A percentile compares a stretch with the other conserved stretches of the same genome.
Evolutionary conservation across 805 yeast genomes (phyloP).

Genomic region (Pichia deserticola): DNA sequence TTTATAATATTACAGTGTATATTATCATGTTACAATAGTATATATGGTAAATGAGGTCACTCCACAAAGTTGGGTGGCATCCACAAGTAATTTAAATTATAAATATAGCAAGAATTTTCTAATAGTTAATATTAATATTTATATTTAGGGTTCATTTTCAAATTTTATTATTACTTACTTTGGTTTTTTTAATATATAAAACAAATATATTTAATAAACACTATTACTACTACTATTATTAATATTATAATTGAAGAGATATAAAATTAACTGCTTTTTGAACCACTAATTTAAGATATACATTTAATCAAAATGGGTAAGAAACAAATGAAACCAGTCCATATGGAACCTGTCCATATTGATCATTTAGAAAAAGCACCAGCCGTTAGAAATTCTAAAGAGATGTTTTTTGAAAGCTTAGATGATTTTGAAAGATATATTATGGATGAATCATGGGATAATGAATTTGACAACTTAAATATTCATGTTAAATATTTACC

Average conservation of each 20-base stretch:
- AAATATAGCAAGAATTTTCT: too few species aligned
- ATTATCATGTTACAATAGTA: too few species aligned
- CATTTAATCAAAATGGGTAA: slow-evolving; percentile 16
- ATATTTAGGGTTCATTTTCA: too few species aligned
- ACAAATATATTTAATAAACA: background rate
- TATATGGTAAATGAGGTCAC: too few species aligned
- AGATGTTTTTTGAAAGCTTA: slow-evolving; percentile 50
- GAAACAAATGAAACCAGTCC: slow-evolving; percentile 15
- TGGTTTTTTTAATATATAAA: too few species aligned
- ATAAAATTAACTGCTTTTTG: too few species aligned
- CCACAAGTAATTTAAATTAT: too few species aligned
- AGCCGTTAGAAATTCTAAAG: slow-evolving; percentile 23
- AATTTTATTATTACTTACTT: too few species aligned
- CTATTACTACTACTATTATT: background rate
- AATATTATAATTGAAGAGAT: background rate
- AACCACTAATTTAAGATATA: background rate
- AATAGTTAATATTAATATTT: too few species aligned
- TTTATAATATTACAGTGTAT: too few species aligned
- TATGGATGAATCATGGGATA: slow-evolving; percentile 69
- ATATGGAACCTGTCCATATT: slow-evolving; percentile 23
- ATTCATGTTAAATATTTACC: slow-evolving; percentile 64
- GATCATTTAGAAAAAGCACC: slow-evolving; percentile 26
- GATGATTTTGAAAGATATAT: slow-evolving; percentile 55
- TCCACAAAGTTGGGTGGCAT: too few species aligned
- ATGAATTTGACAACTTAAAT: slow-evolving; percentile 62